These are phyloP conservation scores for Butyriboletus appendiculatus DNA, from an alignment of 1,284 basidiomycete genomes.

Conservation along the genomic window DNA sequence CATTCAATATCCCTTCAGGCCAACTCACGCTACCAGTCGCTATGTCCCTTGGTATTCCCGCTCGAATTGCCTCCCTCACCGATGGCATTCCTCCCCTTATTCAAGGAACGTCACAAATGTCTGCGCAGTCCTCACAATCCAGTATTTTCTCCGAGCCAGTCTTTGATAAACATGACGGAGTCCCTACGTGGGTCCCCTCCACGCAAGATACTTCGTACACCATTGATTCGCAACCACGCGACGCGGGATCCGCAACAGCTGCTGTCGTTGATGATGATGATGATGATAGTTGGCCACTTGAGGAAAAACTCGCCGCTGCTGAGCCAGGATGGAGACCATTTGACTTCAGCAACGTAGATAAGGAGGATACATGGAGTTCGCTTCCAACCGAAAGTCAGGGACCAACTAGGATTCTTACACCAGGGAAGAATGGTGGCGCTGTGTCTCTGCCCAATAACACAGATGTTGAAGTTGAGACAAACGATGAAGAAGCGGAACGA, in stretches of 20 bases:
- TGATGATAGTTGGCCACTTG: conserved; percentile 73
- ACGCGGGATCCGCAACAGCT: conserved; percentile 28
- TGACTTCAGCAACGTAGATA: conserved; percentile 38
- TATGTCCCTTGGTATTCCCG: conserved; percentile 46
- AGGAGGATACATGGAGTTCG: conserved; percentile 75
- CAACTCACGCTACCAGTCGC: conserved; percentile 46
- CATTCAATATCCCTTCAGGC: conserved; percentile 35
- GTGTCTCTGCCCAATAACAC: conserved; percentile 15
- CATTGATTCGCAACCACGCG: conserved; percentile 37
- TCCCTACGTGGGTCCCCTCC: conserved; percentile 54
- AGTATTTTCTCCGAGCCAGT: conserved; percentile 49
- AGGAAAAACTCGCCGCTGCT: conserved; percentile 56
- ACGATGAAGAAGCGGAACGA: conserved; percentile 26
- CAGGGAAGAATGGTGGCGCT: conserved; percentile 12
- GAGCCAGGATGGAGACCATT: conserved; percentile 58
- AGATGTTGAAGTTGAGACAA: conserved; percentile 5
- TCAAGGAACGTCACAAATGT: conserved; percentile 37
- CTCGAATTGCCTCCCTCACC: conserved; percentile 34
- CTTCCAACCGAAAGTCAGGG: conserved; percentile 55
- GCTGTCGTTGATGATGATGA: conserved; percentile 61
- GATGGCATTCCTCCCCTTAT: conserved; percentile 19
- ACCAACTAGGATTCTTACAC: conserved; percentile 27
- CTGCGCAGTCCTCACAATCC: conserved; percentile 54
- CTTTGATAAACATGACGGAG: conserved; percentile 48
- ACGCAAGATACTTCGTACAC: conserved; percentile 63